These are phyloP conservation scores for Hawksworthiomyces lignivorus DNA, from an alignment of 2,329 filamentous ascomycete species.

Conservation along the genomic window DNA sequence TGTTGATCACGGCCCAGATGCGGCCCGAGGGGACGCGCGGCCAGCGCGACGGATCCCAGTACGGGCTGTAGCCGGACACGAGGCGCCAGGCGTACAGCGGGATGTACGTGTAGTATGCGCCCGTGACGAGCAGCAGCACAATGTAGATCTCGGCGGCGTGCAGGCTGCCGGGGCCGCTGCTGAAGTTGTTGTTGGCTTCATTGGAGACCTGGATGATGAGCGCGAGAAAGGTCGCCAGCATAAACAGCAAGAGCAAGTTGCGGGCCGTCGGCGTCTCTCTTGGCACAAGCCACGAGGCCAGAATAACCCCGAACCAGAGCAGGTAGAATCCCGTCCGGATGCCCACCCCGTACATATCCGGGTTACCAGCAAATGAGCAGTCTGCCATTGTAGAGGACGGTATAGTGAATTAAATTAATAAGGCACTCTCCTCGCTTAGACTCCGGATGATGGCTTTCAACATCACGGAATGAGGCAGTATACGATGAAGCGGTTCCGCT, in stretches of 20 bases:
- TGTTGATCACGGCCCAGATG: conserved; percentile 7
- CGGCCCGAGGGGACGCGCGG: conserved; percentile 7
- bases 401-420: no score
- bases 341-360: conserved; percentile 11
- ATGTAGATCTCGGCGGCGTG: conserved; percentile 13
- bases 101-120: conserved; percentile 13
- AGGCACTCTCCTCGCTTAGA: no score
- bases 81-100: conserved; percentile 17
- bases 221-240: conserved; percentile 2
- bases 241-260: background rate
- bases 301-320: conserved; percentile 7
- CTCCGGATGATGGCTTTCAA: no score
- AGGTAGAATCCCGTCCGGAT: conserved; percentile 10
- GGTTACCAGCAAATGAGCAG: conserved; percentile 39
- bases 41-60: conserved; percentile 16
- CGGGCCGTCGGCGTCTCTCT: background rate
- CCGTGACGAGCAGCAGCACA: conserved; percentile 15
- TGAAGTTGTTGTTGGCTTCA: background rate
- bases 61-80: conserved; percentile 15
- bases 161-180: no score
- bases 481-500: no score
- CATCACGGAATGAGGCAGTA: no score
- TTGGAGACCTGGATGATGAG: conserved; percentile 2
- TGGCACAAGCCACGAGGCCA: conserved; percentile 1
- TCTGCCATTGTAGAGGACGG: conserved; percentile 29